Evolutionary conservation across 169 alveolate species (phyloP).

Genomic region (Perkinsus marinus): DNA sequence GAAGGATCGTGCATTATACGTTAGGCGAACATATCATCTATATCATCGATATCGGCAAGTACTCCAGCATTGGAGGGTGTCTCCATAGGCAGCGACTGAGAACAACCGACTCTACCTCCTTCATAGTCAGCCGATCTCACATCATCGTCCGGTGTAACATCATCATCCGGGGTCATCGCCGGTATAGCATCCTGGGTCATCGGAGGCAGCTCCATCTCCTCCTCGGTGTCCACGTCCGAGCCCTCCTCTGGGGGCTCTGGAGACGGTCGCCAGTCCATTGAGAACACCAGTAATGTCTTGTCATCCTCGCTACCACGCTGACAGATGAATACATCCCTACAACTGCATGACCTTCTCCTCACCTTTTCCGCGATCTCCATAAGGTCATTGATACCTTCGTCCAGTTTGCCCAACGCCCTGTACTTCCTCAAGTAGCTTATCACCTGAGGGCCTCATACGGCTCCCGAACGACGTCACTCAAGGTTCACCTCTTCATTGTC

Average conservation of each 20-base stretch:
- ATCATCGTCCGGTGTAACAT: background rate
- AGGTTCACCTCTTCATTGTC: slow-evolving; percentile 28
- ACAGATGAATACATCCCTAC: background rate
- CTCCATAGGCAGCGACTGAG: background rate
- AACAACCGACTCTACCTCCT: background rate
- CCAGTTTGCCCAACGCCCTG: background rate
- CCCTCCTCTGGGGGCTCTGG: background rate
- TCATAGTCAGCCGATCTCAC: background rate
- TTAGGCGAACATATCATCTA: background rate
- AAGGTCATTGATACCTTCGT: background rate
- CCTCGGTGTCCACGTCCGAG: background rate
- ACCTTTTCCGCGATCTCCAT: background rate
- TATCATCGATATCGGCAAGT: background rate
- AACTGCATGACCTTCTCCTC: background rate
- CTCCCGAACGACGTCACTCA: background rate
- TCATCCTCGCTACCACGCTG: background rate
- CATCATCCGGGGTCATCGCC: background rate
- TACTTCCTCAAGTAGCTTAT: background rate
- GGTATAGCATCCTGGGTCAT: background rate
- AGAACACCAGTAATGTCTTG: background rate
- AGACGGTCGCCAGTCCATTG: background rate
- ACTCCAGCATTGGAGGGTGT: background rate
- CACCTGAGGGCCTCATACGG: background rate
- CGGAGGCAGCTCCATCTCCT: background rate
- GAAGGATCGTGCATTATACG: background rate